A percentile compares a stretch with the other conserved stretches of the same genome.
phyloP scores from a whole-genome alignment of 192 early-diverging fungal species.

The Coemansia nantahalensis region DNA sequence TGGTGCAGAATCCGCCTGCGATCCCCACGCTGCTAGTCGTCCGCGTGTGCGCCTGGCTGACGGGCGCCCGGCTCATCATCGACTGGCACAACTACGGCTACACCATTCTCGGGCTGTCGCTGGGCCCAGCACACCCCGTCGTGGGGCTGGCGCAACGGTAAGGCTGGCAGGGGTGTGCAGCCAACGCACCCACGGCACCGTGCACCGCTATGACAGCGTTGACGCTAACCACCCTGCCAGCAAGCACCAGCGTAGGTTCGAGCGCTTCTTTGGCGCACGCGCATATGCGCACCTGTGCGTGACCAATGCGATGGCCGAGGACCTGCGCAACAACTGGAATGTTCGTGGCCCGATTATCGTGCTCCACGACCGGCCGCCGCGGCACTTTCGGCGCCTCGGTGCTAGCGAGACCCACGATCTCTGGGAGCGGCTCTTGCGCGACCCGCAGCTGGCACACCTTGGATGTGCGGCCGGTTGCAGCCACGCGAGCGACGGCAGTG shows the following conservation, averaged over 20 bases:
- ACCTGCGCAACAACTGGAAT: slow-evolving; percentile 61
- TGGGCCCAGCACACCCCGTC: slow-evolving; percentile 58
- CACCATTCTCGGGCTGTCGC: slow-evolving; percentile 73
- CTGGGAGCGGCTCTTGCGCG: slow-evolving; percentile 32
- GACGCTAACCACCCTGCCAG: no score
- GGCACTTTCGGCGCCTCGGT: slow-evolving; percentile 68
- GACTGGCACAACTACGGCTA: slow-evolving; percentile 99
- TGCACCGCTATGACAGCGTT: no score
- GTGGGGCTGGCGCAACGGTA: slow-evolving; percentile 29
- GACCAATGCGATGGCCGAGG: slow-evolving; percentile 74
- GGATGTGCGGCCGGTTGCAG: background rate
- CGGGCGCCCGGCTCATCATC: slow-evolving; percentile 73
- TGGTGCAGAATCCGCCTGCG: slow-evolving; percentile 92
- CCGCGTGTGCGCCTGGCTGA: slow-evolving; percentile 63
- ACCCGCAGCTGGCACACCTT: slow-evolving; percentile 33
- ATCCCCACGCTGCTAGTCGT: slow-evolving; percentile 87
- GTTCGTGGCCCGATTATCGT: slow-evolving; percentile 69
- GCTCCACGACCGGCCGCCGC: slow-evolving; percentile 80
- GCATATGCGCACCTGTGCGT: slow-evolving; percentile 86
- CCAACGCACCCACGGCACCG: no score
- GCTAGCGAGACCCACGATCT: slow-evolving; percentile 66
- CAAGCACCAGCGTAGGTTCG: slow-evolving; percentile 51
- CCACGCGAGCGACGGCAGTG: no score
- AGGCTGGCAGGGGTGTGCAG: background rate
- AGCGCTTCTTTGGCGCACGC: slow-evolving; percentile 31